phyloP scores from a whole-genome alignment of 495 filamentous ascomycete species.

The Echria macrotheca region DNA sequence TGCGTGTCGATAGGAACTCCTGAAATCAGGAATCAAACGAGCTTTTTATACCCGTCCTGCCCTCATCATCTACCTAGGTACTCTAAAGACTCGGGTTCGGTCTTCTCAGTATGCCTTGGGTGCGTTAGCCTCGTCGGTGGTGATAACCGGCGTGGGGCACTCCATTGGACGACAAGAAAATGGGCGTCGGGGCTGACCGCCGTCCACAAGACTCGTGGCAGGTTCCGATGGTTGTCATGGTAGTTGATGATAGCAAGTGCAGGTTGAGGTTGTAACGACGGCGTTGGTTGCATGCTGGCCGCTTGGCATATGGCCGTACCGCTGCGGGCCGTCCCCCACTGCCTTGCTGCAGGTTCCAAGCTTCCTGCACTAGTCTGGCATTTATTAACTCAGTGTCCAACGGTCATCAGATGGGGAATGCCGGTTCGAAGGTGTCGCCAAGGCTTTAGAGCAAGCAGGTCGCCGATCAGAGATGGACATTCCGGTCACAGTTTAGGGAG shows the following conservation, averaged over 20 bases:
- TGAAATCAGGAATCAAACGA: background rate
- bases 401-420: too few species aligned
- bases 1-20: background rate
- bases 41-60: background rate
- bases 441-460: background rate
- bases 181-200: conserved; percentile 1
- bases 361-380: background rate
- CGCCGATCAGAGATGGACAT: background rate
- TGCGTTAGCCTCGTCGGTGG: background rate
- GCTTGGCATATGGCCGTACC: too few species aligned
- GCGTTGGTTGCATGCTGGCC: conserved; percentile 1
- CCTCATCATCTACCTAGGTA: background rate
- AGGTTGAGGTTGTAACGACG: background rate
- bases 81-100: too few species aligned
- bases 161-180: background rate
- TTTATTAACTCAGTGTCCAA: too few species aligned
- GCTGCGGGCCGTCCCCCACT: conserved; percentile 6
- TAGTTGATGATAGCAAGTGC: background rate
- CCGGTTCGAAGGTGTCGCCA: background rate
- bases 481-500: background rate
- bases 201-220: background rate
- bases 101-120: conserved; percentile 5
- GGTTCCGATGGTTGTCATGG: background rate
- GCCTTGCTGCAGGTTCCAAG: background rate
- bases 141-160: conserved; percentile 2